phyloP scores from a whole-genome alignment of 306 rosid genomes.

The Albizia julibrissin region DNA sequence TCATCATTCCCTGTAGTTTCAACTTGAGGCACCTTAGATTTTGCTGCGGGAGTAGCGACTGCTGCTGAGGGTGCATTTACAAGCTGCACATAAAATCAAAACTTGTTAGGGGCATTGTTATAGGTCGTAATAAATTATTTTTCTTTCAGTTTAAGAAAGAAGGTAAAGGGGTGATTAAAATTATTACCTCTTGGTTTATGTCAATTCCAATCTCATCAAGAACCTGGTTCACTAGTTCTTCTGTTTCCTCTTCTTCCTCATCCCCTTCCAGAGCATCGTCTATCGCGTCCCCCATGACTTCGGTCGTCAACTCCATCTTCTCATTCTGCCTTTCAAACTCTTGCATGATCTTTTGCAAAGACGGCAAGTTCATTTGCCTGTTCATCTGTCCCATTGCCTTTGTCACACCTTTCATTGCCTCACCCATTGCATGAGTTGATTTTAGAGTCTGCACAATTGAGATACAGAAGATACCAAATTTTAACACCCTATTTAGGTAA shows the following conservation, averaged over 20 bases:
- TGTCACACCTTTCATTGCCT: slow-evolving; percentile 99
- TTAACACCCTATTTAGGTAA: background rate
- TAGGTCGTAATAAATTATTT: background rate
- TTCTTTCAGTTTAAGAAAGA: slow-evolving; percentile 11
- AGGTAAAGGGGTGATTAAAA: slow-evolving; percentile 2
- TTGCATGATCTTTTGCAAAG: slow-evolving; percentile 93
- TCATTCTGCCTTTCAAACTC: slow-evolving; percentile 95
- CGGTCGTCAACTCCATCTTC: slow-evolving; percentile 83
- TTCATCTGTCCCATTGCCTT: slow-evolving; percentile 99
- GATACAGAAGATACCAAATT: slow-evolving; percentile 21
- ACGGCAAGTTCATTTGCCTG: slow-evolving; percentile 97
- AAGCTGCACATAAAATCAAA: slow-evolving; percentile 58
- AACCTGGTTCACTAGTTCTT: slow-evolving; percentile 90
- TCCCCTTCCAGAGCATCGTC: slow-evolving; percentile 99
- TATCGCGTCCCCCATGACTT: slow-evolving; percentile 95
- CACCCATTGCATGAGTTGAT: slow-evolving; percentile 99
- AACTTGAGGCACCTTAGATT: slow-evolving; percentile 73
- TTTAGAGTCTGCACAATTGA: slow-evolving; percentile 69
- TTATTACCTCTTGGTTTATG: slow-evolving; percentile 87
- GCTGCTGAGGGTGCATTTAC: slow-evolving; percentile 83
- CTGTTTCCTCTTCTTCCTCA: slow-evolving; percentile 98
- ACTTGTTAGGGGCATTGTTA: slow-evolving; percentile 26
- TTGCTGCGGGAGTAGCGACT: slow-evolving; percentile 80
- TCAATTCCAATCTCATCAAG: slow-evolving; percentile 95
- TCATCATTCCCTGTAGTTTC: slow-evolving; percentile 73